These are phyloP conservation scores for Ochetophila trinervis DNA, from an alignment of 306 rosid species.

Conservation along the genomic window DNA sequence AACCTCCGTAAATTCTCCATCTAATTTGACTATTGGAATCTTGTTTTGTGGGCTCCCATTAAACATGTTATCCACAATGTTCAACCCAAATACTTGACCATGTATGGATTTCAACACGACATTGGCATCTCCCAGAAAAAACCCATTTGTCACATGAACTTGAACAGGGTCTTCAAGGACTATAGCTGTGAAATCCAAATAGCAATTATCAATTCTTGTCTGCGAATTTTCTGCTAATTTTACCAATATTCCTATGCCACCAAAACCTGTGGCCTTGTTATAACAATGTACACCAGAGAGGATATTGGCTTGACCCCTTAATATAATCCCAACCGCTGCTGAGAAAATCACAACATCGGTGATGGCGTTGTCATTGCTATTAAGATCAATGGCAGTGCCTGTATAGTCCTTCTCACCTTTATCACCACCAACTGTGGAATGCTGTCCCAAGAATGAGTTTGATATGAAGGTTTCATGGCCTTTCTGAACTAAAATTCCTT, in stretches of 20 bases:
- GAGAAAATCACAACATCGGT: slow-evolving; percentile 52
- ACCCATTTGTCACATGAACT: slow-evolving; percentile 69
- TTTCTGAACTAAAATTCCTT: slow-evolving; percentile 52
- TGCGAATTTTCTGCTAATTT: slow-evolving; percentile 53
- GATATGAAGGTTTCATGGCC: slow-evolving; percentile 66
- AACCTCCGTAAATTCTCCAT: slow-evolving; percentile 46
- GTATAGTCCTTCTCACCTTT: slow-evolving; percentile 42
- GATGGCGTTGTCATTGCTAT: slow-evolving; percentile 49
- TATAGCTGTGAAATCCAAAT: slow-evolving; percentile 58
- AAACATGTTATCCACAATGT: slow-evolving; percentile 60
- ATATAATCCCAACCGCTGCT: slow-evolving; percentile 49
- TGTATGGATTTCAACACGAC: slow-evolving; percentile 46
- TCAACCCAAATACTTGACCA: slow-evolving; percentile 54
- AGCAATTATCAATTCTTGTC: slow-evolving; percentile 62
- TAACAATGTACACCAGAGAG: slow-evolving; percentile 63
- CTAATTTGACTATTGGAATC: slow-evolving; percentile 49
- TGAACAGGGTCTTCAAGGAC: slow-evolving; percentile 74
- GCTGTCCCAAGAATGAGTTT: slow-evolving; percentile 58
- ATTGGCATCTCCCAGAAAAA: slow-evolving; percentile 62
- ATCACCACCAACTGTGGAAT: slow-evolving; percentile 55
- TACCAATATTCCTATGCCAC: slow-evolving; percentile 61
- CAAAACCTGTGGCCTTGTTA: slow-evolving; percentile 57
- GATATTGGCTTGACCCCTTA: slow-evolving; percentile 65
- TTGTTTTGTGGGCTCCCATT: slow-evolving; percentile 35
- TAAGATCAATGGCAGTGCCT: slow-evolving; percentile 47